Base-by-base conservation (phyloP, 1,284 basidiomycete species). In the Tilletia walkeri region DNA sequence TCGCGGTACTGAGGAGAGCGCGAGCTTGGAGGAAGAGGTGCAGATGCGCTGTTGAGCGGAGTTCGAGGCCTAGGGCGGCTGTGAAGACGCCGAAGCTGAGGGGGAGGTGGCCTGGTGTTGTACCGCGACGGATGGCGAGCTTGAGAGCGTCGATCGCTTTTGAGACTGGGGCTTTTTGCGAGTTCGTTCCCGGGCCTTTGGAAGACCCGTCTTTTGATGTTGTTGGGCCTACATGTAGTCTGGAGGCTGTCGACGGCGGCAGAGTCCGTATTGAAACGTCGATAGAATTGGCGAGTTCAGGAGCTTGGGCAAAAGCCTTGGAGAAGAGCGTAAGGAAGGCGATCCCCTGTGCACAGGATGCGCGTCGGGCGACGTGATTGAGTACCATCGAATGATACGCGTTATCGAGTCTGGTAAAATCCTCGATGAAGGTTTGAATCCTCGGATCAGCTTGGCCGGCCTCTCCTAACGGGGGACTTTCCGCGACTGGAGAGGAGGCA, bases 11-110 rank as follows among this genome's bases (percentile, higher is more conserved):
- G 36, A 99, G 87, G 65, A 97, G 86, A 48, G 92, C 89, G 4
- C 96, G 88, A 1, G 92, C 92, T 77, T 98, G 94, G 3, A 99
- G 88, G 85, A 97, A 99, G 49, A 98, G 88, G 78, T 95, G 91
- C 12, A 99, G 88, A 78, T 91, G 91, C 71, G 91, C 89, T 3
- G 91, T 86, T 68, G 90, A 87, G 92, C 93, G 89, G 72, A 91
- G 80, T 2, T 89, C 87, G 45, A 98, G 81, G 4, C 89, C 90
- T 2, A 97, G 86, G 1, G 89, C 89, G 24, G 89, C 90, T 0
- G 91, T 90, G 66, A 99, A 86, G 0, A 93, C 87, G 2, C 92
- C 95, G 90, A 93, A 98, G 82, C 93, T 95, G 16, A 94, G 86
- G 0, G 94, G 91, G 61, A 97, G 86, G 85, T 99, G 94, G 0